phyloP scores from a whole-genome alignment of 2,329 filamentous ascomycete species.

The Fusarium luffae region DNA sequence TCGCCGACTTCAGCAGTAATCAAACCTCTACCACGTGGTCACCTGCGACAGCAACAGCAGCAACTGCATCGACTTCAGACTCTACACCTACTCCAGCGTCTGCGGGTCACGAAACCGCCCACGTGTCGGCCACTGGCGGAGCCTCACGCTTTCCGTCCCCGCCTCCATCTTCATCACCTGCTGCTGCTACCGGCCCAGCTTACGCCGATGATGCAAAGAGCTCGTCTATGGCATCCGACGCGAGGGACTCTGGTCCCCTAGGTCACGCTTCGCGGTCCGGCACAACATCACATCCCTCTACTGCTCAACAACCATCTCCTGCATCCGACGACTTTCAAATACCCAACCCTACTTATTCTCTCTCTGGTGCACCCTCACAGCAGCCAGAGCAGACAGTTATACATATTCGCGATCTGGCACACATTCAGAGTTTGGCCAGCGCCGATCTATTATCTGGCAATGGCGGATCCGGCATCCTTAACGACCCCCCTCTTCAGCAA shows the following conservation, averaged over 20 bases:
- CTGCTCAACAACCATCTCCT: slow-evolving; percentile 50
- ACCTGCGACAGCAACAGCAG: slow-evolving; percentile 27
- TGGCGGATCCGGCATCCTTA: slow-evolving; percentile 58
- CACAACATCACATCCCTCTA: slow-evolving; percentile 29
- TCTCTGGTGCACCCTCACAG: slow-evolving; percentile 42
- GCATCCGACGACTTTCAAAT: slow-evolving; percentile 52
- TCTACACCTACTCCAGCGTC: slow-evolving; percentile 38
- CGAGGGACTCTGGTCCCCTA: slow-evolving; percentile 48
- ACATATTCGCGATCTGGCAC: slow-evolving; percentile 86
- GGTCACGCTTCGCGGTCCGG: slow-evolving; percentile 40
- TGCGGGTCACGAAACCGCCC: slow-evolving; percentile 39
- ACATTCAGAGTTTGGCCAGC: slow-evolving; percentile 88
- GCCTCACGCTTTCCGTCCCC: slow-evolving; percentile 65
- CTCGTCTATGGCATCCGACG: slow-evolving; percentile 62
- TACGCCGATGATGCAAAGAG: slow-evolving; percentile 56
- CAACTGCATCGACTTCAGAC: slow-evolving; percentile 25
- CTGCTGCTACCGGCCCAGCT: slow-evolving; percentile 52
- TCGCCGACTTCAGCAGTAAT: slow-evolving; percentile 33
- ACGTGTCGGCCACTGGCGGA: slow-evolving; percentile 52
- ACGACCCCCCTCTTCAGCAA: slow-evolving; percentile 63
- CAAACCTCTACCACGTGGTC: slow-evolving; percentile 30
- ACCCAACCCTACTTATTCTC: slow-evolving; percentile 53
- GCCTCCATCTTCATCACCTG: slow-evolving; percentile 64
- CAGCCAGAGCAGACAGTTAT: slow-evolving; percentile 66
- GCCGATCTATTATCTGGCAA: slow-evolving; percentile 74